These are phyloP conservation scores for Hypoxylon sp. DNA, from an alignment of 2,329 filamentous ascomycete genomes.

Conservation along the genomic window DNA sequence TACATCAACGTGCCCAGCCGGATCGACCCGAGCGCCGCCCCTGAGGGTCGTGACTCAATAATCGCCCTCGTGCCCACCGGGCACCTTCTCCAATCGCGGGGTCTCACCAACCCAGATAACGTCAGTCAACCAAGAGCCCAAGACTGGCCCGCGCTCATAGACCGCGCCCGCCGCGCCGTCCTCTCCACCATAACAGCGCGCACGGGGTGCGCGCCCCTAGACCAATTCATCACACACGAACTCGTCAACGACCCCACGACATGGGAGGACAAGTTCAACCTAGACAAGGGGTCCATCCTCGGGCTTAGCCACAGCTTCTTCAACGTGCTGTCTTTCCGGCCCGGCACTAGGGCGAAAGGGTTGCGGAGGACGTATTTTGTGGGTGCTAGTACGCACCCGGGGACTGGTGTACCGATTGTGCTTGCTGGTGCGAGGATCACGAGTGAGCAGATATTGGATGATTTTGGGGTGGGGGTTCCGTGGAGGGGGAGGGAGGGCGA, in stretches of 20 bases:
- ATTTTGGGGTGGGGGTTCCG: constrained; percentile 49
- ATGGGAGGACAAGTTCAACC: constrained; percentile 78
- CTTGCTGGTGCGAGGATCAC: constrained; percentile 76
- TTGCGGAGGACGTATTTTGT: constrained; percentile 75
- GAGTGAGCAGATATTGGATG: constrained; percentile 59
- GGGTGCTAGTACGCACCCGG: constrained; percentile 80
- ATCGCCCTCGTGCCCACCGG: constrained; percentile 80
- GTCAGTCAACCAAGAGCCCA: constrained; percentile 56
- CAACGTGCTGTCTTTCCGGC: constrained; percentile 77
- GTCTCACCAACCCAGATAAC: constrained; percentile 34
- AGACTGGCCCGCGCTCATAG: constrained; percentile 73
- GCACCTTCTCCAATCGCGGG: constrained; percentile 68
- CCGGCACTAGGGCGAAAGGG: constrained; percentile 66
- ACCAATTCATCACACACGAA: constrained; percentile 68
- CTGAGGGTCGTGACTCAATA: constrained; percentile 72
- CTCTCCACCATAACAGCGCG: constrained; percentile 71
- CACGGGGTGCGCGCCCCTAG: constrained; percentile 67
- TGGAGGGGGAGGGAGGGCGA: constrained; percentile 46
- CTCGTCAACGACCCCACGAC: constrained; percentile 73
- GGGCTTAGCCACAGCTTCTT: constrained; percentile 80
- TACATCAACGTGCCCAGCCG: constrained; percentile 82
- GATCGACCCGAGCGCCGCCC: constrained; percentile 76
- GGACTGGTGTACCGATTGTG: constrained; percentile 81
- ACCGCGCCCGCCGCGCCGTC: constrained; percentile 70
- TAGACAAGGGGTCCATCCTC: constrained; percentile 80